Base-by-base conservation (phyloP, 139 green algal species). In the Trebouxia sp. region DNA sequence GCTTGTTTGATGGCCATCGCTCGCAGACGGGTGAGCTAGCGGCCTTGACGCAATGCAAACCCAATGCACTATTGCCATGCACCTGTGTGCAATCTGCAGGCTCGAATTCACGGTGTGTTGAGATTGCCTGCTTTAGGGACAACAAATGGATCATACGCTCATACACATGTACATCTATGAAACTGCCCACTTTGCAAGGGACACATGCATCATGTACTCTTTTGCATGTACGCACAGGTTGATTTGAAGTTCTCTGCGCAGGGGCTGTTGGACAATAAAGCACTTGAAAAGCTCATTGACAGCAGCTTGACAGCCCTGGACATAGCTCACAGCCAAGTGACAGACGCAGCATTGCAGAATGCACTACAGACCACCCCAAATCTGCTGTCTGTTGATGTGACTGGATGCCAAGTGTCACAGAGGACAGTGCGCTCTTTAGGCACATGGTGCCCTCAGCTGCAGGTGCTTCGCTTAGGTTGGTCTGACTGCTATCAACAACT, bases 1-100 rank as follows among this genome's bases (percentile, higher is more conserved):
- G 69, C 69, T 30, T 51, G n/a, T 12, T 53, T 77, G 41, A 15
- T 53, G n/a, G 69, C 69, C 22, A 53, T 77, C 24, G 69, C 69
- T 38, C 42, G 43, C 37, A 51, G 69, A n/a, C 42, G 55, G 69
- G 69, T 77, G 9, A 24, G 69, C n/a, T 38, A 38, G 41, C 69
- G 22, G 50, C 50, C 22, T 22, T 22, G 20, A 28, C 4, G 50
- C 2, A 17, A 58, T 28, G 50, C 50, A 17, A 58, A 58, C 20
- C 50, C 50, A 58, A 22, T 28, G 50, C 50, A 28, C 20, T 22
- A 58, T 22, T 37, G 65, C n/a, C 22, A 17, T 45, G 15, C 6
- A 22, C 66, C 12, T 55, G 7, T 43, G 0, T 0, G 41, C 6
- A 24, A 1, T 11, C 9, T 53, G 37, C 2, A 17, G 26, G 26